Conservation (phyloP, 805 yeast species). For the Torulaspora gathmanii region DNA sequence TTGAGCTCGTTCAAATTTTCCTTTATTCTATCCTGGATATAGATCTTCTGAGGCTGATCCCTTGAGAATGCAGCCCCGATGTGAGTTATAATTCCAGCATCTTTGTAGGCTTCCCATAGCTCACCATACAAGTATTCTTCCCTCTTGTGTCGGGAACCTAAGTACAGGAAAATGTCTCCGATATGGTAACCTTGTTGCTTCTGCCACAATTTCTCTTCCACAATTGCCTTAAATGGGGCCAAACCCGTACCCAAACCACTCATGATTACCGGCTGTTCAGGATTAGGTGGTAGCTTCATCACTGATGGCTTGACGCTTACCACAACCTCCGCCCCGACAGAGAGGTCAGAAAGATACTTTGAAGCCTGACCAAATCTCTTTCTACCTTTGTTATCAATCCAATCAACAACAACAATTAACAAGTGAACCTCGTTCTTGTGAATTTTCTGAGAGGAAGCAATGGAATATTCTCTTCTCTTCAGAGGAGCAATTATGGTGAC, state of each 20-base stretch:
- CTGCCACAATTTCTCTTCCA: slow-evolving; percentile 94
- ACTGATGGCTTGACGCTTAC: slow-evolving; percentile 96
- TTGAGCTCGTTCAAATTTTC: slow-evolving; percentile 68
- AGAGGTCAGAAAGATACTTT: slow-evolving; percentile 74
- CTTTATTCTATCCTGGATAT: slow-evolving; percentile 89
- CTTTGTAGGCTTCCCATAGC: slow-evolving; percentile 93
- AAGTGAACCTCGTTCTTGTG: slow-evolving; percentile 90
- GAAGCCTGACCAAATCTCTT: slow-evolving; percentile 92
- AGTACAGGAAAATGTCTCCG: slow-evolving; percentile 80
- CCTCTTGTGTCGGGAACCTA: slow-evolving; percentile 93
- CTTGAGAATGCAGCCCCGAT: slow-evolving; percentile 98
- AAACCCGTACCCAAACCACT: slow-evolving; percentile 96
- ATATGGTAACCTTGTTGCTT: slow-evolving; percentile 80
- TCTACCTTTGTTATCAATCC: slow-evolving; percentile 84
- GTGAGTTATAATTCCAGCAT: slow-evolving; percentile 86
- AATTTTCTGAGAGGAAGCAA: slow-evolving; percentile 90
- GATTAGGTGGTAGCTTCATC: slow-evolving; percentile 86
- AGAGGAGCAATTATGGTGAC: slow-evolving; percentile 73
- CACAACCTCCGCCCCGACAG: slow-evolving; percentile 77
- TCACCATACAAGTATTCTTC: slow-evolving; percentile 96
- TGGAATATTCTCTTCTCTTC: slow-evolving; percentile 96
- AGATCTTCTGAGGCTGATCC: slow-evolving; percentile 91
- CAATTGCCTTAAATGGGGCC: slow-evolving; percentile 96
- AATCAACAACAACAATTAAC: slow-evolving; percentile 91
- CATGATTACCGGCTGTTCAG: slow-evolving; percentile 90